Base-by-base conservation (phyloP, 108 stramenopile genomes). In the Stephanodiscus triporus region DNA sequence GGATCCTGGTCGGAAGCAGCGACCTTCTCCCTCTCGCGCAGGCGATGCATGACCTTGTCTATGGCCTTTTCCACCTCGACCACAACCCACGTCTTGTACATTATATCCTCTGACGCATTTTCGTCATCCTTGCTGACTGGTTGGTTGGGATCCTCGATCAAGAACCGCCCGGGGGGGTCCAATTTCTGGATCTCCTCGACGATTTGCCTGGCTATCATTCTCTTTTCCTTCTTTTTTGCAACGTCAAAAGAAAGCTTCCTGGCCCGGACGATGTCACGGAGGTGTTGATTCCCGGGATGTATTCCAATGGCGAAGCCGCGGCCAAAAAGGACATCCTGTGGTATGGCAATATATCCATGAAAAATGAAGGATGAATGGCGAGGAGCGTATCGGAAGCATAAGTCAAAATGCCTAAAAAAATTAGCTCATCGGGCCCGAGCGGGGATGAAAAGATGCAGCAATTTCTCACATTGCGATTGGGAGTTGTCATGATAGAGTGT, bases 161-260 rank as follows among this genome's bases (percentile, higher is more conserved):
- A 50, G 45, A 78, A 78, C 9, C 77, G 40, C 7, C 77, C 77
- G 10, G 77, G 77, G 22, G 77, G 77, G 19, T 66, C 23, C 30
- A 45, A 14, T 27, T n/a, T 72, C 63, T 56, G 27, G 9, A 78
- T 49, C 10, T 40, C 59, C n/a, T 30, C 24, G 4, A 90, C 83
- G 63, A 90, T 87, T 57, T 84, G 86, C 34, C 58, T 72, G 10
- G 89, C 89, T n/a, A 90, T 73, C 4, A 73, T 71, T 17, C 82
- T 84, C 51, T 89, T 89, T 50, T 75, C 86, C 9, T 79, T 76
- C 34, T 87, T 86, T 53, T 87, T 86, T 6, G 84, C 89, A 0
- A 64, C 76, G 11, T 86, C 83, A 56, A 90, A 87, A 3, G 77
- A 59, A 16, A 80, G 65, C 70, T 87, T 87, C 63, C 83, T 82